A percentile compares a stretch with the other conserved stretches of the same genome.
These are phyloP conservation scores for Saprolegnia diclina DNA, from an alignment of 352 stramenopile species.

Conservation along the genomic window DNA sequence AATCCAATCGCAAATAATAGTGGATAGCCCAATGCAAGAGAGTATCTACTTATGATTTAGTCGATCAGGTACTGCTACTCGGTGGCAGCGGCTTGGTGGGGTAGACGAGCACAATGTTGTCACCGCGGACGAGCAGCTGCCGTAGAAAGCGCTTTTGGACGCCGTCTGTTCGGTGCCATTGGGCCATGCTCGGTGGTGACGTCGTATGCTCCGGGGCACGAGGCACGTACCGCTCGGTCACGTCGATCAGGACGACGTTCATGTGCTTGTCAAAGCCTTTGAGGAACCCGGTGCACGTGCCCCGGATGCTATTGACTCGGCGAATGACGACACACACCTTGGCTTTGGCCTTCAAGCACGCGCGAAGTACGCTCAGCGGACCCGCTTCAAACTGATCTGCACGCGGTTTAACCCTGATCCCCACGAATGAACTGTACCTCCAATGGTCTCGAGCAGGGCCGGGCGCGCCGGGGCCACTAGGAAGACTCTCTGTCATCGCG, in stretches of 20 bases:
- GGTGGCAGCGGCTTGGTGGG: conserved; percentile 4
- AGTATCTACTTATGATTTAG: too few species aligned
- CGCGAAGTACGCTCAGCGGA: conserved; percentile 77
- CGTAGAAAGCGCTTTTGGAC: conserved; percentile 34
- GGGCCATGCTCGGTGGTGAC: neutral
- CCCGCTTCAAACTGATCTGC: conserved; percentile 78
- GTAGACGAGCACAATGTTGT: conserved; percentile 87
- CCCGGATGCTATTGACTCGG: conserved; percentile 87
- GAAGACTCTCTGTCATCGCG: neutral
- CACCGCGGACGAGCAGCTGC: conserved; percentile 89
- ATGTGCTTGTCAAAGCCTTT: conserved; percentile 94
- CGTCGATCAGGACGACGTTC: conserved; percentile 90
- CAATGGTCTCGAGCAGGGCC: conserved; percentile 50
- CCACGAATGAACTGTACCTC: too few species aligned
- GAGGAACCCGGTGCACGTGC: conserved; percentile 86
- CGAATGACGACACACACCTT: conserved; percentile 84
- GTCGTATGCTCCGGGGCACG: neutral
- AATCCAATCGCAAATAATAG: neutral
- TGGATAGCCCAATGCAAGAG: too few species aligned
- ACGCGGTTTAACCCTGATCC: too few species aligned
- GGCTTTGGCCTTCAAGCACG: conserved; percentile 64
- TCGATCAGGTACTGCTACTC: too few species aligned
- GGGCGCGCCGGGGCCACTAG: conserved; percentile 20
- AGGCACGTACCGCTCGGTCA: conserved; percentile 65
- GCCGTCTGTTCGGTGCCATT: conserved; percentile 1